Evolutionary conservation across 2,329 filamentous ascomycete species (phyloP).

Genomic region (Fusarium nurragi): DNA sequence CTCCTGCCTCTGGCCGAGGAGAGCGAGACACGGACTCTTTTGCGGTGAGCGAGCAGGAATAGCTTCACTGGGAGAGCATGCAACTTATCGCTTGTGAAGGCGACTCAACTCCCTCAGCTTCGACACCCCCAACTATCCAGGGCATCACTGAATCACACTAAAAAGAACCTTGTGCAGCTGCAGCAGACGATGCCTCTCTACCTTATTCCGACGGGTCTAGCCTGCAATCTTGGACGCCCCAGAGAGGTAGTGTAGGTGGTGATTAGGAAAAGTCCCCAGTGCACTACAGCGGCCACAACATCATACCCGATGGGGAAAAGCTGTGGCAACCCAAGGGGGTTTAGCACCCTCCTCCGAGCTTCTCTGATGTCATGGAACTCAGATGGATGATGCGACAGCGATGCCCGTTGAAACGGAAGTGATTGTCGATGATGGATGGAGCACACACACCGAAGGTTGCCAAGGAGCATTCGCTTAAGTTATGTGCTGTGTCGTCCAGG

Average conservation of each 20-base stretch:
- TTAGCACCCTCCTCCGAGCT: slow-evolving; percentile 5
- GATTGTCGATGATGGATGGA: slow-evolving; percentile 28
- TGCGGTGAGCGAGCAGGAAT: neutral
- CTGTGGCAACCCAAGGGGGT: slow-evolving; percentile 11
- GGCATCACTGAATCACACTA: slow-evolving; percentile 17
- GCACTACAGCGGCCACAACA: slow-evolving; percentile 30
- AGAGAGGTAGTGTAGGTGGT: neutral
- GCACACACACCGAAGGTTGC: neutral
- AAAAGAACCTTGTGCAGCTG: neutral
- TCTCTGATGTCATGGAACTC: slow-evolving; percentile 34
- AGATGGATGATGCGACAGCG: slow-evolving; percentile 29
- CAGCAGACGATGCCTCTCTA: slow-evolving; percentile 20
- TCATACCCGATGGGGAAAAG: slow-evolving; percentile 24
- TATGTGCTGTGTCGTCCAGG: neutral
- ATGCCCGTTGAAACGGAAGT: slow-evolving; percentile 16
- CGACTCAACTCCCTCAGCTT: neutral
- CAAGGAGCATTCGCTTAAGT: neutral
- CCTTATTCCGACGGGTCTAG: slow-evolving; percentile 12
- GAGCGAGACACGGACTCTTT: slow-evolving; percentile 11
- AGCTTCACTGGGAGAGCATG: neutral
- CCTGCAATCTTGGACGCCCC: slow-evolving; percentile 19
- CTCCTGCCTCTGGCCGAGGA: slow-evolving; percentile 3
- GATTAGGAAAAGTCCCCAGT: slow-evolving; percentile 16
- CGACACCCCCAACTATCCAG: neutral
- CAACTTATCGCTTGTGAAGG: slow-evolving; percentile 9